Percentiles rank a stretch among this genome's conserved stretches.
These are phyloP conservation scores for Boletus coccyginus DNA, from an alignment of 768 basidiomycete species.

Conservation along the genomic window DNA sequence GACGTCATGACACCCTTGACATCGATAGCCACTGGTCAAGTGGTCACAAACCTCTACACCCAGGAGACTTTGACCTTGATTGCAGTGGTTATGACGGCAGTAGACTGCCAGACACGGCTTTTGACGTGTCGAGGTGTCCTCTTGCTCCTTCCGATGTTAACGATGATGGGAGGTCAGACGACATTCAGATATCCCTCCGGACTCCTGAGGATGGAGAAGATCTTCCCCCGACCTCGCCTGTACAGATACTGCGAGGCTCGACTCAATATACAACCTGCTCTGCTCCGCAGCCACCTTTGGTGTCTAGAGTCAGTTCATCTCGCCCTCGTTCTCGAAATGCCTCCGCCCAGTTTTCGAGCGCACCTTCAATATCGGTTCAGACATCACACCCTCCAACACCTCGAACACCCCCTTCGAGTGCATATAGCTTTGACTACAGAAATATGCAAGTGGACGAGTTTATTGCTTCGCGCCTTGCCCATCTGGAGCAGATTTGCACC, in stretches of 20 bases:
- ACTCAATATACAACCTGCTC: neutral
- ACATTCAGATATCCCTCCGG: conserved; percentile 21
- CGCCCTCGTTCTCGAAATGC: conserved; percentile 26
- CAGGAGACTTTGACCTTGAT: conserved; percentile 9
- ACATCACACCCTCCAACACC: neutral
- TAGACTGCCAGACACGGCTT: conserved; percentile 11
- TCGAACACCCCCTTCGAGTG: conserved; percentile 3
- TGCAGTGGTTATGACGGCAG: conserved; percentile 1
- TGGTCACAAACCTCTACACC: conserved; percentile 4
- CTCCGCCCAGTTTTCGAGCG: conserved; percentile 1
- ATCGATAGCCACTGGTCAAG: neutral
- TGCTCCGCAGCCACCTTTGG: conserved; percentile 4
- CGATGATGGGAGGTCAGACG: conserved; percentile 31
- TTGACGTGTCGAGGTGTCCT: conserved; percentile 21
- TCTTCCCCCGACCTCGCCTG: conserved; percentile 7
- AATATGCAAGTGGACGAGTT: conserved; percentile 10
- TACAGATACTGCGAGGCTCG: neutral
- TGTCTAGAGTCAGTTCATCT: conserved; percentile 24
- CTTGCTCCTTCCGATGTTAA: conserved; percentile 24
- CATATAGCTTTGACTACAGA: neutral
- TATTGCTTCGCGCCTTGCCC: conserved; percentile 13
- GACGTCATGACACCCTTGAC: neutral
- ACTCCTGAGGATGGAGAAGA: conserved; percentile 27
- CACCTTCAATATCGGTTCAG: neutral
- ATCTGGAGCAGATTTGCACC: conserved; percentile 39